phyloP scores from a whole-genome alignment of 1,284 basidiomycete genomes.

The Neonothopanus nambi region DNA sequence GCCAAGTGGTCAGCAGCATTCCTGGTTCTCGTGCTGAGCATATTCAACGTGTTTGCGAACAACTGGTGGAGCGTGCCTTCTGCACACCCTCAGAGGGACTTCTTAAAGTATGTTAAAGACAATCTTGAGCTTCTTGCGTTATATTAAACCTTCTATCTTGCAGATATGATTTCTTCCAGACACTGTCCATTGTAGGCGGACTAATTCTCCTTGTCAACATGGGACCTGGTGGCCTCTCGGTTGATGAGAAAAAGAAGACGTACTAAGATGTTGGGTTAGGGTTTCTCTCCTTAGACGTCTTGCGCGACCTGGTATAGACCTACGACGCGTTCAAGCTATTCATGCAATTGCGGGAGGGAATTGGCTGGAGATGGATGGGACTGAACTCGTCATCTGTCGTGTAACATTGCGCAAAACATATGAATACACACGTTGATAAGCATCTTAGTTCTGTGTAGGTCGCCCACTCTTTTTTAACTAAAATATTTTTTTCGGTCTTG shows the following conservation, averaged over 20 bases:
- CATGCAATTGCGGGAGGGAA: too few relatives aligned
- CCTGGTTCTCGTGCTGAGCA: slow-evolving; percentile 87
- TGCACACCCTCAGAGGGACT: slow-evolving; percentile 94
- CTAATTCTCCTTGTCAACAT: slow-evolving; percentile 97
- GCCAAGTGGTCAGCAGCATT: slow-evolving; percentile 99
- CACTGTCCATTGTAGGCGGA: slow-evolving; percentile 91
- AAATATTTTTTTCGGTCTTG: too few relatives aligned
- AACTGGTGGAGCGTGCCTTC: slow-evolving; percentile 98
- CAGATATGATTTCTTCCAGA: slow-evolving; percentile 22
- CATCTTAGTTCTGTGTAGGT: too few relatives aligned
- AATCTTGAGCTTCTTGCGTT: slow-evolving; percentile 53
- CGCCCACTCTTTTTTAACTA: too few relatives aligned
- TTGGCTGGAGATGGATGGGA: too few relatives aligned
- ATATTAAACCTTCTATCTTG: slow-evolving; percentile 8
- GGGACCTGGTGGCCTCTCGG: slow-evolving; percentile 95
- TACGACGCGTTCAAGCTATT: too few relatives aligned
- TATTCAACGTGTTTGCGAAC: slow-evolving; percentile 98
- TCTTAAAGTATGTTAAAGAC: slow-evolving; percentile 98
- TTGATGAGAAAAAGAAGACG: slow-evolving; percentile 99
- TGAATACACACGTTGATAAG: too few relatives aligned
- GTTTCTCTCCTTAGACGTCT: too few relatives aligned
- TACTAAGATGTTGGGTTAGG: slow-evolving; percentile 39
- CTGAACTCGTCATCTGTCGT: too few relatives aligned
- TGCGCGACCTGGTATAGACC: too few relatives aligned
- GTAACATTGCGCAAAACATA: too few relatives aligned